Conservation (phyloP, 2,329 filamentous ascomycete species). For the Penicillium sp. region DNA sequence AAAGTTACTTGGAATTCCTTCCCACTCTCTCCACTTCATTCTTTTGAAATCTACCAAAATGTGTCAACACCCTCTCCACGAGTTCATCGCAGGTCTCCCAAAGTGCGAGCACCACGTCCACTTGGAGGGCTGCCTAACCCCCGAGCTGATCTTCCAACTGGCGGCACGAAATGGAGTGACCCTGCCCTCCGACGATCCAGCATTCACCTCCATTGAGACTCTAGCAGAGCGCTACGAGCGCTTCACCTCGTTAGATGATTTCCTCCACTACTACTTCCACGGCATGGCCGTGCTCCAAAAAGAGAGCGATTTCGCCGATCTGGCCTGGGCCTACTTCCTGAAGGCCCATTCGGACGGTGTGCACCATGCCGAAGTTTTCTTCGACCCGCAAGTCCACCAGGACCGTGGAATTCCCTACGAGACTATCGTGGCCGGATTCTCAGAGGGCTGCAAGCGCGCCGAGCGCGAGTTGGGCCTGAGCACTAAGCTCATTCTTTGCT, state of each 20-base stretch:
- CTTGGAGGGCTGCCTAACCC: conserved; percentile 72
- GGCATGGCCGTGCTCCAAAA: conserved; percentile 69
- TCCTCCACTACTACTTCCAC: conserved; percentile 76
- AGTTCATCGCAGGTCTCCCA: conserved; percentile 65
- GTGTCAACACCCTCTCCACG: conserved; percentile 58
- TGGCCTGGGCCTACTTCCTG: conserved; percentile 71
- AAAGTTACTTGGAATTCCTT: not conserved
- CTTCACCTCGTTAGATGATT: conserved; percentile 74
- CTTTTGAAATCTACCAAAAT: conserved; percentile 36
- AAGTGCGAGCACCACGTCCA: conserved; percentile 85
- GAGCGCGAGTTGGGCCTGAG: conserved; percentile 64
- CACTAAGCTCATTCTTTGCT: conserved; percentile 68
- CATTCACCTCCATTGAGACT: conserved; percentile 61
- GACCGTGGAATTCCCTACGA: conserved; percentile 62
- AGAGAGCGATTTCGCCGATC: conserved; percentile 67
- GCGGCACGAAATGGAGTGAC: conserved; percentile 65
- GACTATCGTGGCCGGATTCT: conserved; percentile 65
- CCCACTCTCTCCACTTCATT: not conserved
- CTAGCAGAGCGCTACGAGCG: conserved; percentile 64
- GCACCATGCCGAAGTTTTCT: conserved; percentile 74
- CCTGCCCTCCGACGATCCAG: conserved; percentile 59
- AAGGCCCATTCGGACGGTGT: conserved; percentile 65
- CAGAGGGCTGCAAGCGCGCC: conserved; percentile 60
- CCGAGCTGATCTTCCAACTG: conserved; percentile 68
- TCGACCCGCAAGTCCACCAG: conserved; percentile 76